Evolutionary conservation across 495 filamentous ascomycete genomes (phyloP), one percentile per base, ranked within the genome.

Genomic region (Xylaria scruposa): DNA sequence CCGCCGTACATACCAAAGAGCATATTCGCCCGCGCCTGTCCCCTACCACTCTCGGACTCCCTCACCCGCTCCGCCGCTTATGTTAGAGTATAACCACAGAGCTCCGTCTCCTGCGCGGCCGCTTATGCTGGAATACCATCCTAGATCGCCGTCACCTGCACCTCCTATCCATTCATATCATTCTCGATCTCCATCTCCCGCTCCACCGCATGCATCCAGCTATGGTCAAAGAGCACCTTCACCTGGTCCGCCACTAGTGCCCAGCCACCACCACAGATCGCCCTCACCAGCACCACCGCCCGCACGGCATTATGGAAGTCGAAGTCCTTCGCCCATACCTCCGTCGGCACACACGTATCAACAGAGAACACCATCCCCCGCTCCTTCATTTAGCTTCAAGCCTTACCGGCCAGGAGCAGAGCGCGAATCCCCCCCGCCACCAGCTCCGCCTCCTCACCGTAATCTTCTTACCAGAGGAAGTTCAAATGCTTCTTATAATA

Each of bases 391-490:
- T 66, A 79, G 59, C 49, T 78, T 75, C 56, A 78, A 75, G 10
- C 83, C 83, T 7, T 85, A 86, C 70, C 77, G 81, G 8, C 81
- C 83, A 17, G 79, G 73, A 69, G 76, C 65, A 60, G 76, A 76
- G 74, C 77, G 51, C 17, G 80, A 84, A 33, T 84, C 82, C 1
- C 82, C 84, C 24, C 87, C 87, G 29, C 86, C 87, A 3, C 86
- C 88, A 3, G 83, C 86, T 13, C 86, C 87, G 0, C 87, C 86
- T 4, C 87, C 86, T 7, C 88, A 90, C 70, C 82, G 88, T 5
- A 81, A 79, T 54, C 78, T 77, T 31, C 58, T 79, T 19, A 73
- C 68, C 0, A 70, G 77, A 54, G 77, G 76, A 3, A 72, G 73
- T 49, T 79, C 77, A 2, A 78, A 78, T 47, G 75, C 66, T 12